phyloP scores from a whole-genome alignment of 139 green algal species.

The Nannochloris sp. region DNA sequence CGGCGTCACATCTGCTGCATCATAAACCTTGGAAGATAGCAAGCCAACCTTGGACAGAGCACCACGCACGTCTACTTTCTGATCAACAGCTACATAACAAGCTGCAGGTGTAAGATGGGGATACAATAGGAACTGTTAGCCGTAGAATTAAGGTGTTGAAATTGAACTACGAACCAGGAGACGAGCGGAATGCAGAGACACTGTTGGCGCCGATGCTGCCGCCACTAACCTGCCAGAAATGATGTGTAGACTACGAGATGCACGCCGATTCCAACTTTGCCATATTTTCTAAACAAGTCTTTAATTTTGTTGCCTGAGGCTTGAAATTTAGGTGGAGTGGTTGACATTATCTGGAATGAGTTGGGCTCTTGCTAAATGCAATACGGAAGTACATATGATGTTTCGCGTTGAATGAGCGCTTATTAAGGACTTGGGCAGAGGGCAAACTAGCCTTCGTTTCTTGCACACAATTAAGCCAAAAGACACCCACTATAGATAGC shows the following conservation, averaged over 20 bases:
- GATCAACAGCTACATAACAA: slow-evolving; percentile 41
- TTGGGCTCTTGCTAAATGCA: no score
- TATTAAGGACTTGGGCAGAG: no score
- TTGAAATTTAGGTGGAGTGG: no score
- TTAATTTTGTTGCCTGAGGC: no score
- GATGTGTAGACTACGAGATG: slow-evolving; percentile 35
- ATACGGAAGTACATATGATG: no score
- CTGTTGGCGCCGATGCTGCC: neutral
- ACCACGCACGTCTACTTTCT: slow-evolving; percentile 27
- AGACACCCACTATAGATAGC: no score
- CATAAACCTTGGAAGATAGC: slow-evolving; percentile 6
- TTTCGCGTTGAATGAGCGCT: no score
- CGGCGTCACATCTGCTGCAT: neutral
- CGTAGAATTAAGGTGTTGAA: neutral
- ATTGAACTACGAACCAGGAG: no score
- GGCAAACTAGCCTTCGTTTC: no score
- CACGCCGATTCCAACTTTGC: slow-evolving; percentile 33
- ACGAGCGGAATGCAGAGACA: no score
- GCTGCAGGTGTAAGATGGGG: slow-evolving; percentile 7
- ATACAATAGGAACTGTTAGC: neutral
- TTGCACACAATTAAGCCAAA: no score
- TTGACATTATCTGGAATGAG: no score
- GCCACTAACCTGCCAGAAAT: slow-evolving; percentile 20
- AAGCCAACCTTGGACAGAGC: slow-evolving; percentile 27
- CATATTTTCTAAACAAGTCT: slow-evolving; percentile 36